phyloP scores from a whole-genome alignment of 768 basidiomycete genomes.

The Tulasnella sp. region DNA sequence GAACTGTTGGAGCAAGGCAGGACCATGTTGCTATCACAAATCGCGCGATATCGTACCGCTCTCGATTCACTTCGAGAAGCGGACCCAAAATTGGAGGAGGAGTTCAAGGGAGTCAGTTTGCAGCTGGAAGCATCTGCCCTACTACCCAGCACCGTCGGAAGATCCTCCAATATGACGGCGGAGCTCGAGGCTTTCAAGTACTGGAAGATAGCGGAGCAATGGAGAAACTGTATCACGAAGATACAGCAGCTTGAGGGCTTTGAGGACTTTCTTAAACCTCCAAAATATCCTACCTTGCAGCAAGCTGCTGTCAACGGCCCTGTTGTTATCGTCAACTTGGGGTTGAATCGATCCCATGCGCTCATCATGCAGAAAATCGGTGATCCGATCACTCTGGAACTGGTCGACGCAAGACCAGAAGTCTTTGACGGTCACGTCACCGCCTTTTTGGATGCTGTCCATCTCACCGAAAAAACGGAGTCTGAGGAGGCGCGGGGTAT shows the following conservation, averaged over 20 bases:
- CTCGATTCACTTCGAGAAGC: too few relatives aligned
- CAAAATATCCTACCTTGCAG: slow-evolving; percentile 16
- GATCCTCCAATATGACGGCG: too few relatives aligned
- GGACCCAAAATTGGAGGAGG: too few relatives aligned
- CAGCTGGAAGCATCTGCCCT: too few relatives aligned
- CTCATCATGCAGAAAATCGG: background rate
- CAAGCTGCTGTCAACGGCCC: slow-evolving; percentile 23
- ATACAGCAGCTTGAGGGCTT: slow-evolving; percentile 23
- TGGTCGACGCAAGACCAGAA: background rate
- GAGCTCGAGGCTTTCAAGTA: background rate
- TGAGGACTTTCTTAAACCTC: slow-evolving; percentile 20
- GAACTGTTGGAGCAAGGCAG: too few relatives aligned
- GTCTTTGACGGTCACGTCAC: background rate
- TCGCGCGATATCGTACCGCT: too few relatives aligned
- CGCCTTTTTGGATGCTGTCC: background rate
- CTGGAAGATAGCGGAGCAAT: slow-evolving; percentile 4
- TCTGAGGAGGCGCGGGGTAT: background rate
- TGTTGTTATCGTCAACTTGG: slow-evolving; percentile 27
- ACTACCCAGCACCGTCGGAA: too few relatives aligned
- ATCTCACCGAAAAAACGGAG: background rate
- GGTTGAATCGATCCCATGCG: background rate
- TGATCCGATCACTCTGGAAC: background rate
- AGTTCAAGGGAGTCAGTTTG: too few relatives aligned
- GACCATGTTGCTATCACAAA: too few relatives aligned
- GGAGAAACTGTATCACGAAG: slow-evolving; percentile 20